These are phyloP conservation scores for Metschnikowia continentalis DNA, from an alignment of 805 yeast genomes.

Conservation along the genomic window DNA sequence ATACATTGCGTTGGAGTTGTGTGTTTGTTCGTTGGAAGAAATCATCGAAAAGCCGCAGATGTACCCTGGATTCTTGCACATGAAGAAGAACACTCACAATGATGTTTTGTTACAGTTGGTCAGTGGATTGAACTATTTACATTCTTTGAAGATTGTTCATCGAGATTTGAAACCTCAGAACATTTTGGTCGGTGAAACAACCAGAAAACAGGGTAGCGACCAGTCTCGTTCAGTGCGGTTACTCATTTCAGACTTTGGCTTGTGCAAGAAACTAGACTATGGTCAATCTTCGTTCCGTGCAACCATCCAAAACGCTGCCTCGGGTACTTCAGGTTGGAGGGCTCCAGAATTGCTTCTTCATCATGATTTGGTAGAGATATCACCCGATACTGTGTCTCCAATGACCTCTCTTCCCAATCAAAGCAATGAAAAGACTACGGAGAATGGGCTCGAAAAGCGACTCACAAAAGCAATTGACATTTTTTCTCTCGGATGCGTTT, in stretches of 20 bases:
- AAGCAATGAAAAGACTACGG: constrained; percentile 1
- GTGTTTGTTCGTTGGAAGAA: constrained; percentile 86
- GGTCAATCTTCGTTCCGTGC: constrained; percentile 94
- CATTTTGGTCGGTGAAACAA: constrained; percentile 68
- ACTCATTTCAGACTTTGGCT: constrained; percentile 91
- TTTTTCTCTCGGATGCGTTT: constrained; percentile 92
- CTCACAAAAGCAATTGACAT: constrained; percentile 89
- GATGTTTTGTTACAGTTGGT: constrained; percentile 71
- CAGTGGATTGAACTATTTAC: constrained; percentile 81
- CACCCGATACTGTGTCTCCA: constrained; percentile 36
- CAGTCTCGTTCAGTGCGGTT: constrained; percentile 44
- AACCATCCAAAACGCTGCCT: constrained; percentile 84
- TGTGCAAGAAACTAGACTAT: constrained; percentile 85
- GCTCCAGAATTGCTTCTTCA: constrained; percentile 79
- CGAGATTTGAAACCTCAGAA: constrained; percentile 94
- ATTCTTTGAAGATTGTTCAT: constrained; percentile 86
- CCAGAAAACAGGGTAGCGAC: constrained; percentile 21
- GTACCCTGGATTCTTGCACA: constrained; percentile 34
- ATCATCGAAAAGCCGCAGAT: constrained; percentile 47
- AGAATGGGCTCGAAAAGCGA: constrained; percentile 48
- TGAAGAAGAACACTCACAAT: constrained; percentile 25
- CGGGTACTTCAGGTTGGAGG: constrained; percentile 96
- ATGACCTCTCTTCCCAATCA: constrained; percentile 18
- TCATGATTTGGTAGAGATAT: constrained; percentile 34
- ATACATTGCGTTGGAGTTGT: constrained; percentile 89